These are phyloP conservation scores for Pseudisothecium myosuroides DNA, from an alignment of 225 moss, liverwort and hornwort species.

Conservation along the genomic window DNA sequence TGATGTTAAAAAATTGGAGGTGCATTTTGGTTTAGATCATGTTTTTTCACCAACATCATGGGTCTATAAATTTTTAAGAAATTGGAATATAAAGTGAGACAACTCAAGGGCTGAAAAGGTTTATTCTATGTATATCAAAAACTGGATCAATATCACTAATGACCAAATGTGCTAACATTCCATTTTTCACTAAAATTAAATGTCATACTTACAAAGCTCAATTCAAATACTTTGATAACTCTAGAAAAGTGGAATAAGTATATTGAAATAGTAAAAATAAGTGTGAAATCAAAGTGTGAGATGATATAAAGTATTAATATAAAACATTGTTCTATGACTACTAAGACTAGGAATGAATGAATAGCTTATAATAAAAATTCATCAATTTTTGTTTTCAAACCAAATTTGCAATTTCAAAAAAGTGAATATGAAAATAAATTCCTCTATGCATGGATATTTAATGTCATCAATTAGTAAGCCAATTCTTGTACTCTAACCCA, in stretches of 20 bases:
- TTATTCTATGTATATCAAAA: neutral
- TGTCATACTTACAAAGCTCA: neutral
- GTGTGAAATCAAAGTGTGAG: no score
- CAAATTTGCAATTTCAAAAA: neutral
- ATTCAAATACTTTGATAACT: neutral
- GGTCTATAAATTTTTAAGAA: neutral
- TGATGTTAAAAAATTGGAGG: neutral
- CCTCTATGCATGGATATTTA: neutral
- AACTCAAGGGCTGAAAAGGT: neutral
- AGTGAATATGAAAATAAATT: neutral
- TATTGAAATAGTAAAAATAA: no score
- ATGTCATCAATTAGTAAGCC: neutral
- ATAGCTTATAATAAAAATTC: no score
- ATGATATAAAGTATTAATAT: no score
- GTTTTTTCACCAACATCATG: neutral
- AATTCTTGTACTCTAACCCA: neutral
- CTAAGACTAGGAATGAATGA: neutral
- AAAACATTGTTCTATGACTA: neutral
- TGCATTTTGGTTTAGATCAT: neutral
- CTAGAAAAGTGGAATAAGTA: neutral
- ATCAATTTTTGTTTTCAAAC: accelerated
- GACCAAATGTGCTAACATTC: neutral
- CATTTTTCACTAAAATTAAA: neutral
- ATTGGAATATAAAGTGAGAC: neutral
- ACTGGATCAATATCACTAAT: neutral